Conservation (phyloP, 306 rosid species). For the Hylodesmum podocarpum region DNA sequence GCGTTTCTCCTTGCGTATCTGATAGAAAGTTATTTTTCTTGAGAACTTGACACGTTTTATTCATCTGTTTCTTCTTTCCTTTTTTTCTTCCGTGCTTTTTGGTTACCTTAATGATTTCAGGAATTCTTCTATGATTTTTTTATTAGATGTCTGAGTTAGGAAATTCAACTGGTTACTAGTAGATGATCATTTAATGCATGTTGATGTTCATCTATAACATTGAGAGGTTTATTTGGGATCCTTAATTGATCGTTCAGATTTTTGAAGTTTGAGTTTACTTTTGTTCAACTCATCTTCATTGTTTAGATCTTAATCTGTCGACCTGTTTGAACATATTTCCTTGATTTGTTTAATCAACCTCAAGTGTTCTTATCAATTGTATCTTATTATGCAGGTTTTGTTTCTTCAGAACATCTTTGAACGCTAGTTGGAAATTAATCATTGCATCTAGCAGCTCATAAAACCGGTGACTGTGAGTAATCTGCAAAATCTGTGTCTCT, state of each 20-base stretch:
- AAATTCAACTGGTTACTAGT: neutral
- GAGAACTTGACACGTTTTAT: neutral
- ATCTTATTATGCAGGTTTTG: slow-evolving; percentile 37
- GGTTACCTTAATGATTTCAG: neutral
- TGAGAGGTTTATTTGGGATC: neutral
- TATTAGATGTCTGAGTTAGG: neutral
- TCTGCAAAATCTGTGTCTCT: neutral
- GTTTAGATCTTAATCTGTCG: neutral
- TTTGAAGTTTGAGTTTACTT: neutral
- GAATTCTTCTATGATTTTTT: neutral
- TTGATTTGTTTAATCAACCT: neutral
- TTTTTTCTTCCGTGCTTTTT: neutral
- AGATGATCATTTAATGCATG: neutral
- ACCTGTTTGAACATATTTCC: neutral
- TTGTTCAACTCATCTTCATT: neutral
- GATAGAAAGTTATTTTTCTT: neutral
- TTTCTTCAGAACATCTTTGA: neutral
- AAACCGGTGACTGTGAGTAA: neutral
- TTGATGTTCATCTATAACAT: neutral
- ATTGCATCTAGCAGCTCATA: slow-evolving; percentile 22
- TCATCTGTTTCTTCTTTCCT: neutral
- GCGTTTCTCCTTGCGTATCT: neutral
- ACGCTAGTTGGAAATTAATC: neutral
- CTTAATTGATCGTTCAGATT: neutral
- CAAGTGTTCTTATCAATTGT: neutral